phyloP scores from a whole-genome alignment of 164 flowering plant species.

The Stephania yunnanensis region DNA sequence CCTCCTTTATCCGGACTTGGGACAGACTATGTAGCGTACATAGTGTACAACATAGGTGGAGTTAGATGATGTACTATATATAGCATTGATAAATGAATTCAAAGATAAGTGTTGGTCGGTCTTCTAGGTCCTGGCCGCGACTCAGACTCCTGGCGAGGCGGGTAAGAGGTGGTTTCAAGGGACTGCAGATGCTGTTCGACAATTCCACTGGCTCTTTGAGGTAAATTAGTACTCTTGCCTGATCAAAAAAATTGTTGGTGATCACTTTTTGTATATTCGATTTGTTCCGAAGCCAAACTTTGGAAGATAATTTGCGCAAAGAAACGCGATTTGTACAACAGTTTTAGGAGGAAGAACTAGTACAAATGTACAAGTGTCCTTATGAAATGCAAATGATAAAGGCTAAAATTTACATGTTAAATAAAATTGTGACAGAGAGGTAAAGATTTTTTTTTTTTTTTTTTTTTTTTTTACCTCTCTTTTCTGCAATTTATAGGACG shows the following conservation, averaged over 20 bases:
- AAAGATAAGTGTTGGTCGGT: background rate
- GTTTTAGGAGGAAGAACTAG: background rate
- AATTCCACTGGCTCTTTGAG: slow-evolving; percentile 96
- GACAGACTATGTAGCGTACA: too few relatives aligned
- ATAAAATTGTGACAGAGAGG: too few relatives aligned
- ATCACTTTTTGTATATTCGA: background rate
- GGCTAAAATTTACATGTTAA: too few relatives aligned
- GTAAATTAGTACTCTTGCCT: slow-evolving; percentile 27
- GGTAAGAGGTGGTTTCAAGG: slow-evolving; percentile 93
- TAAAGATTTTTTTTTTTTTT: background rate
- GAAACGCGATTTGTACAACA: background rate
- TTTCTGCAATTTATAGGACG: slow-evolving; percentile 45
- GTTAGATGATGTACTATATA: background rate
- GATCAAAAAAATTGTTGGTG: background rate
- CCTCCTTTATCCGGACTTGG: too few relatives aligned
- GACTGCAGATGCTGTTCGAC: slow-evolving; percentile 96
- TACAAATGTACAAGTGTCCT: background rate
- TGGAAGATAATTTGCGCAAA: background rate
- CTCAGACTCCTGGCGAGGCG: slow-evolving; percentile 85
- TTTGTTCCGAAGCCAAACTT: background rate
- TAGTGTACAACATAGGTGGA: too few relatives aligned
- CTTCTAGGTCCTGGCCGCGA: slow-evolving; percentile 79
- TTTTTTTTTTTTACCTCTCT: background rate
- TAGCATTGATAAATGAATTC: background rate
- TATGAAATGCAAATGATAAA: background rate